Evolutionary conservation across 106 monocot species (phyloP), one percentile per base, ranked within the genome.

Genomic region (Triglochin maritima): DNA sequence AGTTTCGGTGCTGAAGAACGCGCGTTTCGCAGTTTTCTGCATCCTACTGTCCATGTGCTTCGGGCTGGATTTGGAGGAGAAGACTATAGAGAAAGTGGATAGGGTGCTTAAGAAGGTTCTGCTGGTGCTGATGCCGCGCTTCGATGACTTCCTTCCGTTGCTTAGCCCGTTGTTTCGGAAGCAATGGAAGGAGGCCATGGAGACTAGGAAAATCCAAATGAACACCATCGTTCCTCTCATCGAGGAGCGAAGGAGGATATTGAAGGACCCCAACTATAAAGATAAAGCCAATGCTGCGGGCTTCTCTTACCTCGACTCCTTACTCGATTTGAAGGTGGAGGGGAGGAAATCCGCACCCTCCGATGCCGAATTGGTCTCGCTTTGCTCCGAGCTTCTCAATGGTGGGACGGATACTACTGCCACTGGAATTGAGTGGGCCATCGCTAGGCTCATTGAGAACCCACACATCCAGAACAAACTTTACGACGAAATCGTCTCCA

Each of bases 391-490:
- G 77, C 77, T 94, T 62, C 60, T 94, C 70, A 94, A 89, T 64
- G 89, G 84, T 45, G 94, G 94, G 4, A 93, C 93, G 6, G 89
- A 93, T 82, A 93, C 93, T 51, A 93, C 93, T 6, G 89, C 93
- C 51, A 89, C 94, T 6, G 86, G 89, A 50, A 76, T 94, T 70
- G 89, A 94, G 82, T 94, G 94, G 94, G 86, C 59, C 9, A 65
- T 89, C 9, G 89, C 89, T 43, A 77, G 84, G 13, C 73, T 94
- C 56, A 81, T 89, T 67, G 86, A 89, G 14, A 74, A 72, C 71
- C 94, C 86, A 3, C 3, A 60, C 7, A 79, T 87, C 16, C 94
- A 94, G 59, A 43, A 76, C 10, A 76, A 50, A 50, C 67, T 93
- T 6, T 48, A 86, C 64, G 75, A 79, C 1, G 93, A 89, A 71